Percentiles rank a stretch among this genome's conserved stretches.
phyloP scores from a whole-genome alignment of 495 filamentous ascomycete species.

The Penicillium desertorum region DNA sequence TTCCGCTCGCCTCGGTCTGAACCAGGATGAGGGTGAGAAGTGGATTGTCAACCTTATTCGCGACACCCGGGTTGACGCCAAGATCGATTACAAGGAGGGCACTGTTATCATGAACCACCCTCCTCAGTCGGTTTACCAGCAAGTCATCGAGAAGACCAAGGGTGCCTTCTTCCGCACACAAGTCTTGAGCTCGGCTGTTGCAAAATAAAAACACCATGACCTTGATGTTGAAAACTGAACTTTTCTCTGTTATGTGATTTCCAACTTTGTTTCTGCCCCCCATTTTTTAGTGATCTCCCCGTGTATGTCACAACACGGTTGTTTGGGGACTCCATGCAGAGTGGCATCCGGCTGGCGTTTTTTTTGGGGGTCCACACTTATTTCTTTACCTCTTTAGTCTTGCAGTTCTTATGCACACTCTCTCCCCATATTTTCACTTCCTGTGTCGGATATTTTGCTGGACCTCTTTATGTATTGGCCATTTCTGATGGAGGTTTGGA shows the following conservation, averaged over 20 bases:
- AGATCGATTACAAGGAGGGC: constrained; percentile 98
- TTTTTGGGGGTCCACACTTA: constrained; percentile 46
- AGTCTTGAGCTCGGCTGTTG: constrained; percentile 60
- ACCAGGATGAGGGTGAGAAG: constrained; percentile 94
- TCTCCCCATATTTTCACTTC: constrained; percentile 26
- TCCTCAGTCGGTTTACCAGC: constrained; percentile 95
- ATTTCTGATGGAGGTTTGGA: constrained; percentile 21
- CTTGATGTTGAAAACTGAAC: constrained; percentile 35
- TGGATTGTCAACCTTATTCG: constrained; percentile 99
- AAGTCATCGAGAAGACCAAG: constrained; percentile 96
- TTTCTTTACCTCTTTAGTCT: constrained; percentile 35
- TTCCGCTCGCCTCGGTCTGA: constrained; percentile 82
- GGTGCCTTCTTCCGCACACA: constrained; percentile 89
- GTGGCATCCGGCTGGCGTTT: constrained; percentile 54
- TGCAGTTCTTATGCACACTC: constrained; percentile 27
- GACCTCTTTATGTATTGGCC: constrained; percentile 16
- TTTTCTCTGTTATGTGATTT: constrained; percentile 41
- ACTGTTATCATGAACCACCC: constrained; percentile 99
- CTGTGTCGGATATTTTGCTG: constrained; percentile 18
- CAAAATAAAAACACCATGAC: constrained; percentile 44
- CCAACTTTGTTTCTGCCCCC: constrained; percentile 40
- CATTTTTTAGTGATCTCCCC: constrained; percentile 37
- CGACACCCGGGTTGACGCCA: constrained; percentile 94
- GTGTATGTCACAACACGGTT: constrained; percentile 40
- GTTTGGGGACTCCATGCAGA: constrained; percentile 42